Evolutionary conservation across 768 basidiomycete species (phyloP).

Genomic region (Boletus pseudopeckii): DNA sequence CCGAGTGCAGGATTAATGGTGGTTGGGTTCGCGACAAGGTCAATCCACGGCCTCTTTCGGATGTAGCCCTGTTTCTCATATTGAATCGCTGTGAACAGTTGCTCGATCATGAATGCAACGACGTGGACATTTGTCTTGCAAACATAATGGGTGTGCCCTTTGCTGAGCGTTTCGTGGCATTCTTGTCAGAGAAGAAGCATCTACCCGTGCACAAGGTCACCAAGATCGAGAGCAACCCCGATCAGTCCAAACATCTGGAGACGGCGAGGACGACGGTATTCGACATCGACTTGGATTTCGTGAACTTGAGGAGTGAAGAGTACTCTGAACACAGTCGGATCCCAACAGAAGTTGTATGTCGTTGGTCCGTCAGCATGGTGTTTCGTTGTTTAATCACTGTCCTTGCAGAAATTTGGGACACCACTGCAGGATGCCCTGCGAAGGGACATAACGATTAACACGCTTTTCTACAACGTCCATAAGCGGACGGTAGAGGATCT

Average conservation of each 20-base stretch:
- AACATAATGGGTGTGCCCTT: conserved; percentile 90
- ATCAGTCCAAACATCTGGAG: conserved; percentile 97
- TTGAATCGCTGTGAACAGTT: conserved; percentile 46
- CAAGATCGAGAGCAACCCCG: conserved; percentile 90
- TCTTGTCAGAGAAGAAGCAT: conserved; percentile 34
- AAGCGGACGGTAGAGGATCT: conserved; percentile 81
- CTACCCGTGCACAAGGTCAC: conserved; percentile 52
- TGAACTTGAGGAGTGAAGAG: conserved; percentile 89
- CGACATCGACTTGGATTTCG: conserved; percentile 85
- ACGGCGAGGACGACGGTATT: conserved; percentile 83
- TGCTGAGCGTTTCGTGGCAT: conserved; percentile 72
- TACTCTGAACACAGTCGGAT: conserved; percentile 88
- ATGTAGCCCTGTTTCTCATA: conserved; percentile 12
- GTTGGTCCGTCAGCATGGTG: not conserved
- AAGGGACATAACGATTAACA: conserved; percentile 92
- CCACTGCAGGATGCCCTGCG: conserved; percentile 87
- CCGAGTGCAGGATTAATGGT: conserved; percentile 87
- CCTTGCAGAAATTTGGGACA: conserved; percentile 78
- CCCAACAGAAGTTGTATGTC: conserved; percentile 77
- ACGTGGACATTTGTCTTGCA: conserved; percentile 89
- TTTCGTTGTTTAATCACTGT: not conserved
- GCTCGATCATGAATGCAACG: conserved; percentile 76
- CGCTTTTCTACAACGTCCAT: conserved; percentile 95
- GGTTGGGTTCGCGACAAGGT: conserved; percentile 99
- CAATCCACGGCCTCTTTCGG: conserved; percentile 18